A percentile compares a stretch with the other conserved stretches of the same genome.
These are phyloP conservation scores for Psilocybe cyanescens DNA, from an alignment of 768 basidiomycete species.

Conservation along the genomic window DNA sequence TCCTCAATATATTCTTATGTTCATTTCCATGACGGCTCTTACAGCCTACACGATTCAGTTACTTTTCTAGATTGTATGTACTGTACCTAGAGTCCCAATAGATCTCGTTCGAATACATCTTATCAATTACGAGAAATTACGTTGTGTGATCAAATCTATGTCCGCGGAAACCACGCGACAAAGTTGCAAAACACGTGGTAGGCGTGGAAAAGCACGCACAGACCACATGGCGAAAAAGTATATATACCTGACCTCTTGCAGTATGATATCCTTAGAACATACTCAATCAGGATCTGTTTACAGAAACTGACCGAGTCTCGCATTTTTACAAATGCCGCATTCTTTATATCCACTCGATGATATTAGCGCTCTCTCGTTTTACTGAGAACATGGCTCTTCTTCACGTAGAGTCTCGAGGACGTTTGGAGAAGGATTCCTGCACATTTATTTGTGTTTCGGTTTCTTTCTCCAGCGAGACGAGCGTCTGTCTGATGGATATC, in stretches of 20 bases:
- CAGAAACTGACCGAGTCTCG: conserved; percentile 82
- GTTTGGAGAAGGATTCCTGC: conserved; percentile 49
- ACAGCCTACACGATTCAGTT: conserved; percentile 49
- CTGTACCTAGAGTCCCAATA: background rate
- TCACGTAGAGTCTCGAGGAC: conserved; percentile 56
- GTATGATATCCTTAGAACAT: conserved; percentile 59
- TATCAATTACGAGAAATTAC: background rate
- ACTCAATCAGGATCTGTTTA: conserved; percentile 85
- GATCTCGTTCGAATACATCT: background rate
- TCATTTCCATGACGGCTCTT: conserved; percentile 51
- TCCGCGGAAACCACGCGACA: background rate
- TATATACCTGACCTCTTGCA: conserved; percentile 25
- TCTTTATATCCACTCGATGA: conserved; percentile 77
- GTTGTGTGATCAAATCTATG: background rate
- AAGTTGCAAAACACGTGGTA: conserved; percentile 15
- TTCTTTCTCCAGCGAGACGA: conserved; percentile 54
- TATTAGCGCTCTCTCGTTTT: conserved; percentile 62
- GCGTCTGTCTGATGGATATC: conserved; percentile 67
- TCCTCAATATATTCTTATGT: conserved; percentile 61
- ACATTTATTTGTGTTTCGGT: conserved; percentile 29
- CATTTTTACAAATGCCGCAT: conserved; percentile 79
- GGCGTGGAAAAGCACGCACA: conserved; percentile 27
- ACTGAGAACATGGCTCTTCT: conserved; percentile 63
- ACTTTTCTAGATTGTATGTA: conserved; percentile 36
- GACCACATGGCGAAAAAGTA: conserved; percentile 27